Evolutionary conservation across 2,329 filamentous ascomycete species (phyloP).

Genomic region (Cytospora piceicola): DNA sequence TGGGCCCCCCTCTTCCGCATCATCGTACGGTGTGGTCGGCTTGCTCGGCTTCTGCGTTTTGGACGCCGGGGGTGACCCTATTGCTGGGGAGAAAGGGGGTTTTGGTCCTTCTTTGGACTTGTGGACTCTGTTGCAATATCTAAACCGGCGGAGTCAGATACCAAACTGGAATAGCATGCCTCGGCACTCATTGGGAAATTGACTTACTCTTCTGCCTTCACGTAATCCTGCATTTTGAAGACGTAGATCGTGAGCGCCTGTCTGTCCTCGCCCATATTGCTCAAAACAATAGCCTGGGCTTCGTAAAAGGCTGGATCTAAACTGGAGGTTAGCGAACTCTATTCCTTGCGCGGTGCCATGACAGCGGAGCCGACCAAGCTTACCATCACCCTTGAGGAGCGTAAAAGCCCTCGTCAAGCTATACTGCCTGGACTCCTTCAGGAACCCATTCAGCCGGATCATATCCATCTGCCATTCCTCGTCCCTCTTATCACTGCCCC

Average conservation of each 20-base stretch:
- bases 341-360: background rate
- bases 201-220: constrained; percentile 88
- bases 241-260: constrained; percentile 98
- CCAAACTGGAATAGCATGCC: background rate
- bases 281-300: constrained; percentile 84
- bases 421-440: constrained; percentile 78
- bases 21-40: constrained; percentile 41
- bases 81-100: constrained; percentile 31
- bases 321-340: constrained; percentile 23
- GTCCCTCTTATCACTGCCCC: constrained; percentile 43
- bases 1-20: constrained; percentile 54
- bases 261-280: constrained; percentile 93
- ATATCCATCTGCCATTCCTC: constrained; percentile 62
- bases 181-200: constrained; percentile 26
- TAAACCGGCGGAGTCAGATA: constrained; percentile 41
- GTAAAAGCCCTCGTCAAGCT: constrained; percentile 77
- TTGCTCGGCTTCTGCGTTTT: constrained; percentile 41
- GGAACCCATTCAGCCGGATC: constrained; percentile 71
- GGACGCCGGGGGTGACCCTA: constrained; percentile 37
- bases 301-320: constrained; percentile 85
- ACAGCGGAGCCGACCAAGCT: constrained; percentile 34
- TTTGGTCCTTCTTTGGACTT: constrained; percentile 53
- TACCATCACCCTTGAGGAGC: constrained; percentile 79
- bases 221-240: constrained; percentile 85
- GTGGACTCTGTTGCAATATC: constrained; percentile 89